Evolutionary conservation across 2,329 filamentous ascomycete species (phyloP).

Genomic region (Juglanconis juglandina): DNA sequence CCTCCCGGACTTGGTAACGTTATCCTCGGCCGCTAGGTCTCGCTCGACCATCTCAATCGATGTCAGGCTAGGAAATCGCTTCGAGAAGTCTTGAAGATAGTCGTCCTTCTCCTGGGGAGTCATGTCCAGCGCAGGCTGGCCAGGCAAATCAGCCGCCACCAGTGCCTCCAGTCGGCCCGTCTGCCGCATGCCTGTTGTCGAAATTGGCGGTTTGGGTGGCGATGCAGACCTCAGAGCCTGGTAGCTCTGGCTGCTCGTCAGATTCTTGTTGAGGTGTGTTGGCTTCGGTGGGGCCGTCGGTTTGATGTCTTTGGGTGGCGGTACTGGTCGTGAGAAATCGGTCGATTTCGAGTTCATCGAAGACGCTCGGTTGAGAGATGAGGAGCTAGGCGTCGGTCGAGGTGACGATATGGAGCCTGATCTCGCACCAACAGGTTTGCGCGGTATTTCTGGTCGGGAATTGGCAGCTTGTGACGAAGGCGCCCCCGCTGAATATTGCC

Average conservation of each 20-base stretch:
- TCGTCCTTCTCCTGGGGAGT: constrained; percentile 59
- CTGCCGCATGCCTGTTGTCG: constrained; percentile 25
- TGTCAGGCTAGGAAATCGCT: constrained; percentile 80
- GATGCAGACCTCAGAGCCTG: constrained; percentile 33
- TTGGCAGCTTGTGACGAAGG: constrained; percentile 36
- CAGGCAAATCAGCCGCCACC: constrained; percentile 44
- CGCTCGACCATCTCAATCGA: constrained; percentile 87
- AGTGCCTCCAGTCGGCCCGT: constrained; percentile 33
- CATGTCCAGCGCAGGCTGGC: constrained; percentile 52
- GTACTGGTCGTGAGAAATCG: constrained; percentile 24
- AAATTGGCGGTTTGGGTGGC: constrained; percentile 39
- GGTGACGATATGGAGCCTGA: constrained; percentile 24
- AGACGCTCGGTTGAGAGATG: constrained; percentile 19
- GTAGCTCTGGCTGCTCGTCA: constrained; percentile 29
- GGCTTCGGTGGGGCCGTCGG: constrained; percentile 61
- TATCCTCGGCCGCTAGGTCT: constrained; percentile 44
- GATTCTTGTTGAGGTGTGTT: constrained; percentile 55
- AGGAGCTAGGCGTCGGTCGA: constrained; percentile 20
- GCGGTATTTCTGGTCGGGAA: constrained; percentile 41
- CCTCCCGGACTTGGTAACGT: constrained; percentile 17
- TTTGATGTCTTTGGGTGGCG: constrained; percentile 31
- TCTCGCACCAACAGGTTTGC: constrained; percentile 46
- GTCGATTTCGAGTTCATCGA: constrained; percentile 10
- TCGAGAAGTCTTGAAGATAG: constrained; percentile 69
- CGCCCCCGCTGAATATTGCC: constrained; percentile 66